Conservation (phyloP, 495 filamentous ascomycete species). For the Hapsidospora chrysogenum region DNA sequence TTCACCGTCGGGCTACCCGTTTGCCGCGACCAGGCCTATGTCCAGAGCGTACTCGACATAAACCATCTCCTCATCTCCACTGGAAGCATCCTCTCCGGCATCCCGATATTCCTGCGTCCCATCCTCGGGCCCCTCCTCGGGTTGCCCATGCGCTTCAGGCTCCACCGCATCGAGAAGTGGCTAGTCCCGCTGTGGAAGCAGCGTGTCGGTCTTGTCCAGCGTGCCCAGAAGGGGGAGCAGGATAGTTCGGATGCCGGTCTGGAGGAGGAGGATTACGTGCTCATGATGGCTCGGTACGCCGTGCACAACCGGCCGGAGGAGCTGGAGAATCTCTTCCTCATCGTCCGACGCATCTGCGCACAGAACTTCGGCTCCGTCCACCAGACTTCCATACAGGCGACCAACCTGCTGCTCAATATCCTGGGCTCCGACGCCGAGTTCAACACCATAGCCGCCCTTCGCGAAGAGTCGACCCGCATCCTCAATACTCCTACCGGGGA, state of each 20-base stretch:
- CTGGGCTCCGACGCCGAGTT: slow-evolving; percentile 14
- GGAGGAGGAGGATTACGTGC: no score
- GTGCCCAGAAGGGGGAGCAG: slow-evolving; percentile 13
- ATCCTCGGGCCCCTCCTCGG: no score
- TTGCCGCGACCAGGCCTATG: no score
- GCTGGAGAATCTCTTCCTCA: slow-evolving; percentile 11
- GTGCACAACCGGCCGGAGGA: slow-evolving; percentile 14
- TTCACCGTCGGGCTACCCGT: slow-evolving; percentile 23
- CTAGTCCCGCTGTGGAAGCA: no score
- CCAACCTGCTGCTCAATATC: slow-evolving; percentile 15
- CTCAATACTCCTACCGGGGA: no score
- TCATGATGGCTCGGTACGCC: slow-evolving; percentile 17
- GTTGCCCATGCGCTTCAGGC: no score
- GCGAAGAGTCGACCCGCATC: slow-evolving; percentile 12
- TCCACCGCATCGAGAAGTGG: no score
- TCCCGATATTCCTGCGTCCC: no score
- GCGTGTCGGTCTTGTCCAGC: slow-evolving; percentile 9
- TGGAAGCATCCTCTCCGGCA: no score
- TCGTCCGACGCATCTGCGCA: slow-evolving; percentile 10
- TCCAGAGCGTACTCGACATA: no score
- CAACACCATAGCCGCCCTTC: slow-evolving; percentile 17
- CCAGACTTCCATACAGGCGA: slow-evolving; percentile 8
- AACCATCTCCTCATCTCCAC: no score
- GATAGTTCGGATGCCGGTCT: no score
- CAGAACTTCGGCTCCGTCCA: slow-evolving; percentile 15